Conservation (phyloP, 225 moss, liverwort and hornwort genomes). For the Pleurozium schreberi region DNA sequence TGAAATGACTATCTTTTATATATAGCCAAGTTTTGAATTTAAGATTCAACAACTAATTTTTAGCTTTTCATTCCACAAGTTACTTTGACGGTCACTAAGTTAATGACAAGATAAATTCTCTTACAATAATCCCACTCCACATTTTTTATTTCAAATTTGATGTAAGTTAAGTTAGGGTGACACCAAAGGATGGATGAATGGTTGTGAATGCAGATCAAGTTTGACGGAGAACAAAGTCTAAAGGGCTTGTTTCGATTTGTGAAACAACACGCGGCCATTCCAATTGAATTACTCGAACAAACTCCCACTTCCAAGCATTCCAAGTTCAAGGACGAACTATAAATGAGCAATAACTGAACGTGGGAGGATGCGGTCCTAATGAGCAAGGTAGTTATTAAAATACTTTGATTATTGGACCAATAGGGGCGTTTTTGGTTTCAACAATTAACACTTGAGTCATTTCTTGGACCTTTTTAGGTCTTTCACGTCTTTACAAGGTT, state of each 20-base stretch:
- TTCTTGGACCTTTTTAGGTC: too few species aligned
- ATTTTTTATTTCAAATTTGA: not conserved
- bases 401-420: too few species aligned
- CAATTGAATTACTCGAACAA: slow-evolving; percentile 37
- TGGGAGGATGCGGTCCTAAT: too few species aligned
- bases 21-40: not conserved
- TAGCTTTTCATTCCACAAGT: not conserved
- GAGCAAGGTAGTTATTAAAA: too few species aligned
- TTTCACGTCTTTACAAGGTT: too few species aligned
- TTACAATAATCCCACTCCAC: too few species aligned
- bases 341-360: not conserved
- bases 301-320: not conserved
- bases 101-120: too few species aligned
- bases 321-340: slow-evolving; percentile 10
- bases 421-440: too few species aligned
- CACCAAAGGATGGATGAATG: too few species aligned
- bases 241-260: slow-evolving; percentile 67
- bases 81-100: not conserved
- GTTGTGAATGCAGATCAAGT: slow-evolving; percentile 29
- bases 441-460: too few species aligned
- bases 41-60: not conserved
- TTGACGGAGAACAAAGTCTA: slow-evolving; percentile 44
- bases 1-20: too few species aligned
- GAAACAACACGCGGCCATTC: slow-evolving; percentile 59
- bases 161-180: too few species aligned